A percentile compares a stretch with the other conserved stretches of the same genome.
Evolutionary conservation across 352 stramenopile genomes (phyloP).

Genomic region (Pythium biforme): DNA sequence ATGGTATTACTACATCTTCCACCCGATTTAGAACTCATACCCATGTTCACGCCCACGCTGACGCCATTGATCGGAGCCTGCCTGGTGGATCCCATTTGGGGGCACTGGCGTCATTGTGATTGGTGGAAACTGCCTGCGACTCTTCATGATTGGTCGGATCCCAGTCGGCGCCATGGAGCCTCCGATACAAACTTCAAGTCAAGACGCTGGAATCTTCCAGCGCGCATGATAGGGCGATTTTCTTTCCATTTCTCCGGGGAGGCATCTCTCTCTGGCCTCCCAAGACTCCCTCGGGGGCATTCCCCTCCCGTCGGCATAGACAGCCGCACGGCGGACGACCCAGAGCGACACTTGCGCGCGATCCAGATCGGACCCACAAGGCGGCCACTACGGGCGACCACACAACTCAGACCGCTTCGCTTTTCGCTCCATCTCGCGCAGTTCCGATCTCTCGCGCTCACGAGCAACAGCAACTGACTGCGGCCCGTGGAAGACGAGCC

Average conservation of each 20-base stretch:
- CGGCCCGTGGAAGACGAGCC: not conserved
- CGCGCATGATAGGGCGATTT: not conserved
- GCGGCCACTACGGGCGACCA: too few species aligned
- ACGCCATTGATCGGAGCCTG: conserved; percentile 4
- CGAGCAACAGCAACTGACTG: not conserved
- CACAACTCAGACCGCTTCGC: not conserved
- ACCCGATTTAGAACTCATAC: not conserved
- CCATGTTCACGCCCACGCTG: not conserved
- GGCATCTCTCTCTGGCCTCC: conserved; percentile 4
- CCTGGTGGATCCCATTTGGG: not conserved
- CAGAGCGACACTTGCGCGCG: not conserved
- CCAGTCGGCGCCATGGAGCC: not conserved
- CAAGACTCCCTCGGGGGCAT: not conserved
- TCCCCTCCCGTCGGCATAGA: too few species aligned
- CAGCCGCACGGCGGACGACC: not conserved
- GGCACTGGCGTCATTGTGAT: conserved; percentile 6
- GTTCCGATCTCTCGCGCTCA: not conserved
- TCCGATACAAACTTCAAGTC: conserved; percentile 28
- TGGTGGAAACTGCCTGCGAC: conserved; percentile 19
- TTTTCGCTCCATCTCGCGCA: not conserved
- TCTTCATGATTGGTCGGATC: conserved; percentile 25
- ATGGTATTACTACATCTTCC: not conserved
- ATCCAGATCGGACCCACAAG: not conserved
- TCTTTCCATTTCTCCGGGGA: conserved; percentile 16
- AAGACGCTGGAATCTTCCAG: conserved; percentile 15